Conservation (phyloP, 2,329 filamentous ascomycete species). For the Ophiostoma piceae region DNA sequence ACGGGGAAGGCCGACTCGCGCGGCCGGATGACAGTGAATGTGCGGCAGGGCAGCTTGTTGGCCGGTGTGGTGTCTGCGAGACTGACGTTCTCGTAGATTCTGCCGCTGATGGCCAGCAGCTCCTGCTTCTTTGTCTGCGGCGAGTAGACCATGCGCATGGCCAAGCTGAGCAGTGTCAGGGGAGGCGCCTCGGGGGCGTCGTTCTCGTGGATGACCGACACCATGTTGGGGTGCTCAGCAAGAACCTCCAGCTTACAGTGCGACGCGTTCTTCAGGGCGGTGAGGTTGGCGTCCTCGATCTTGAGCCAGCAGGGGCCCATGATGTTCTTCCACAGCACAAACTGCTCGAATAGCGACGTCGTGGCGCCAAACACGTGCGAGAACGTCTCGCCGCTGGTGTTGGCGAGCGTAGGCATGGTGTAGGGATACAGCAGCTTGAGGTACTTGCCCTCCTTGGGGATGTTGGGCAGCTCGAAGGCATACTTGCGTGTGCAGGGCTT, state of each 20-base stretch:
- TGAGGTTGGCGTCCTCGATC: slow-evolving; percentile 80
- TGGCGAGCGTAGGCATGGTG: slow-evolving; percentile 68
- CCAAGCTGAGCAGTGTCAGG: slow-evolving; percentile 91
- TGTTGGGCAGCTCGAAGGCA: slow-evolving; percentile 81
- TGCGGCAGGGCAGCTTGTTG: slow-evolving; percentile 81
- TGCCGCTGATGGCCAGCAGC: slow-evolving; percentile 82
- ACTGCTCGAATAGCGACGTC: slow-evolving; percentile 93
- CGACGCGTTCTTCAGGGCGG: slow-evolving; percentile 80
- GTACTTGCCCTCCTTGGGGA: slow-evolving; percentile 86
- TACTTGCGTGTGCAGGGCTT: slow-evolving; percentile 88
- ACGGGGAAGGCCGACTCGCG: slow-evolving; percentile 70
- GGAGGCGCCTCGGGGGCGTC: slow-evolving; percentile 80
- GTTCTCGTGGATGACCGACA: slow-evolving; percentile 67
- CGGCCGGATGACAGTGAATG: slow-evolving; percentile 87
- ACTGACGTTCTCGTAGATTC: slow-evolving; percentile 86
- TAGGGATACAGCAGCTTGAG: slow-evolving; percentile 96
- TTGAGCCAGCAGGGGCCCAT: slow-evolving; percentile 98
- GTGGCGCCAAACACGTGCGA: slow-evolving; percentile 91
- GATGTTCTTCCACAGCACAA: slow-evolving; percentile 96
- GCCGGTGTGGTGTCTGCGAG: slow-evolving; percentile 82
- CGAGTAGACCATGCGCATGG: slow-evolving; percentile 83
- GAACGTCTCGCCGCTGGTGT: slow-evolving; percentile 77
- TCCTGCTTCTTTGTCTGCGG: slow-evolving; percentile 93
- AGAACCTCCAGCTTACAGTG: slow-evolving; percentile 94
- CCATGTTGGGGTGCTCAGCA: slow-evolving; percentile 69